Evolutionary conservation across 1,139 yeast species (phyloP).

Genomic region (Kodamaea suecica): DNA sequence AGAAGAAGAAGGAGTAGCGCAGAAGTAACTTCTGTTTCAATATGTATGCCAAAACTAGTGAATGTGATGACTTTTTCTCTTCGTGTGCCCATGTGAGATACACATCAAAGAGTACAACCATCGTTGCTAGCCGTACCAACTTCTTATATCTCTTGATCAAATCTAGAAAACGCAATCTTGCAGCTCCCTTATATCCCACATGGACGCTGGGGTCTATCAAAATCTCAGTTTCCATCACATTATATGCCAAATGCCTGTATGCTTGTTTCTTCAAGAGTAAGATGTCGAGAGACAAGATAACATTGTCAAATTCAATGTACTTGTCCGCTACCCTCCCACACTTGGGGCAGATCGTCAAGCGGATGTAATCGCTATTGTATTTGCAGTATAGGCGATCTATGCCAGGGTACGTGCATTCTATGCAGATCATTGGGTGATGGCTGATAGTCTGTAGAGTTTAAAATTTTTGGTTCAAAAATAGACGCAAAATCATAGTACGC

Average conservation of each 20-base stretch:
- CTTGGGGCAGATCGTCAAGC: constrained; percentile 69
- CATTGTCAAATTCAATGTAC: constrained; percentile 87
- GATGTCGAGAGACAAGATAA: constrained; percentile 77
- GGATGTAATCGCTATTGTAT: constrained; percentile 76
- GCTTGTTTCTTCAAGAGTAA: constrained; percentile 84
- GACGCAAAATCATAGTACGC: too few relatives aligned
- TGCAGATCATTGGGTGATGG: constrained; percentile 64
- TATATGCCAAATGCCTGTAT: constrained; percentile 83
- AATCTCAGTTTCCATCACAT: constrained; percentile 46
- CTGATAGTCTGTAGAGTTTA: too few relatives aligned
- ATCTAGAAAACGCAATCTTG: background rate
- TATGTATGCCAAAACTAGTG: constrained; percentile 29
- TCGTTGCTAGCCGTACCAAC: constrained; percentile 51
- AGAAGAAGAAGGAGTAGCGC: constrained; percentile 68
- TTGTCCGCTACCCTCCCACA: constrained; percentile 82
- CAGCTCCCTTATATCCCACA: background rate
- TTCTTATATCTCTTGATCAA: constrained; percentile 19
- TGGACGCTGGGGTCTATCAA: constrained; percentile 14
- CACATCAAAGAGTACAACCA: constrained; percentile 81
- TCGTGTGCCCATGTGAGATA: constrained; percentile 90
- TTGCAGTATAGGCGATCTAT: constrained; percentile 64
- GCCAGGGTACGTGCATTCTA: constrained; percentile 68
- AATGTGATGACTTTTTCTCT: constrained; percentile 51
- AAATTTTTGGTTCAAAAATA: too few relatives aligned
- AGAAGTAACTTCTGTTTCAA: constrained; percentile 43